These are phyloP conservation scores for Claviceps arundinis DNA, from an alignment of 2,329 filamentous ascomycete genomes.

Conservation along the genomic window DNA sequence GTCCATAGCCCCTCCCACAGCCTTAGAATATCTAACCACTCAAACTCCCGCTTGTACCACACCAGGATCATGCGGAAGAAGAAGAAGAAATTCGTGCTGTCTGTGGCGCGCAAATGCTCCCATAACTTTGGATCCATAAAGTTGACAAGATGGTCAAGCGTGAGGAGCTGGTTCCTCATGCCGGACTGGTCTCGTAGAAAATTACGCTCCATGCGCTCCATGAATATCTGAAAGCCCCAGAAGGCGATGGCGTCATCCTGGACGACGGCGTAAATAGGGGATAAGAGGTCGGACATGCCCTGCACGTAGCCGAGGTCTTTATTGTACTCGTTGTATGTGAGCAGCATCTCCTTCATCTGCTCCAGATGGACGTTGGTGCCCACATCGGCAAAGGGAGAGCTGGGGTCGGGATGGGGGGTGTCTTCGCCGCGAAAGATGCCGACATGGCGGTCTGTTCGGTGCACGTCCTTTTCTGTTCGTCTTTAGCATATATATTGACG, in stretches of 20 bases:
- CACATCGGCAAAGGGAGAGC: conserved; percentile 82
- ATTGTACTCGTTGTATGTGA: conserved; percentile 98
- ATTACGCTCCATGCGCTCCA: conserved; percentile 96
- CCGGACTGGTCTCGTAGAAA: conserved; percentile 92
- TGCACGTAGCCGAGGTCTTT: conserved; percentile 92
- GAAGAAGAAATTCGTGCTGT: conserved; percentile 99
- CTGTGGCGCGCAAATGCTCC: conserved; percentile 73
- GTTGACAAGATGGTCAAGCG: conserved; percentile 87
- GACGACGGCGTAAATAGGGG: conserved; percentile 91
- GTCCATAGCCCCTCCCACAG: conserved; percentile 95
- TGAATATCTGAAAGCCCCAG: conserved; percentile 91
- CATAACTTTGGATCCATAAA: conserved; percentile 95
- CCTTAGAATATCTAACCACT: conserved; percentile 72
- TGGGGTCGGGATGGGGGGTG: conserved; percentile 88
- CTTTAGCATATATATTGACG: conserved; percentile 9
- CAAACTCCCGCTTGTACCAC: conserved; percentile 97
- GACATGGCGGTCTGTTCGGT: conserved; percentile 87
- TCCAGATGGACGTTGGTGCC: conserved; percentile 97
- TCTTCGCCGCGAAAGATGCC: conserved; percentile 95
- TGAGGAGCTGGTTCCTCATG: conserved; percentile 83
- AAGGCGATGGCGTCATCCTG: conserved; percentile 96
- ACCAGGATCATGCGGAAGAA: conserved; percentile 98
- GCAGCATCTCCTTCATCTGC: conserved; percentile 97
- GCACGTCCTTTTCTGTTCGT: conserved; percentile 84
- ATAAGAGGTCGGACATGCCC: conserved; percentile 94